Base-by-base conservation (phyloP, 352 stramenopile genomes). In the Peronospora farinosa region DNA sequence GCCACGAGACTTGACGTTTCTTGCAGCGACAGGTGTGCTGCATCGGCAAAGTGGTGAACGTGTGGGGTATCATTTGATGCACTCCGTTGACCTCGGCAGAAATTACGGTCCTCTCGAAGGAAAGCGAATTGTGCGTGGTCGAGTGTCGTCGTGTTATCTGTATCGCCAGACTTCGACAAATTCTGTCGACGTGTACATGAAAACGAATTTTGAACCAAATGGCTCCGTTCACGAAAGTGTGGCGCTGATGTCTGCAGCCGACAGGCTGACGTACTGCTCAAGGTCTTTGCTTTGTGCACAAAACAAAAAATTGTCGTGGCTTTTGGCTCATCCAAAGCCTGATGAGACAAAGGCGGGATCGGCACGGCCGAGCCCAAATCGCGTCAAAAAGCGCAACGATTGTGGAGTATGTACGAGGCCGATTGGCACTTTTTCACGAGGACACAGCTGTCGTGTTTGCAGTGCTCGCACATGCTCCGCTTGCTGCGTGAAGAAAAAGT, bases 11-110 rank as follows among this genome's bases (percentile, higher is more conserved):
- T 32, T 78, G 12, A 67, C 74, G 1, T 74, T 74, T 50, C 44
- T 81, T 9, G 66, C 75, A 39, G 54, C 55, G 7, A 80, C 71
- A 39, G 73, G 75, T 13, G 57, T 81, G 11, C 63, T 74, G 7
- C 56, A 63, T 36, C 72, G 68, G 2, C 40, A 57, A 1, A 56
- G 57, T 9, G 71, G 71, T 5, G 71, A 81, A 37, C 66, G 74
- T 11, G 52, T 84, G 12, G 75, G 75, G 2, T 84, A 74, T 60
- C 62, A 81, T 25, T 44, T 87, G 36, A 74, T 73, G 60, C 67
- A 73, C 52, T 78, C 69, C 31, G 56, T 82, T 2, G 57, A 74
- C 19, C 39, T 77, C 12, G 64, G 67, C 7, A 57, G 45, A 42
- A 43, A 47, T 1, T 72, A 53, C 31, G 60, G 67, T 35, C 57